These are phyloP conservation scores for Begonia fuchsioides DNA, from an alignment of 306 rosid genomes.

Conservation along the genomic window DNA sequence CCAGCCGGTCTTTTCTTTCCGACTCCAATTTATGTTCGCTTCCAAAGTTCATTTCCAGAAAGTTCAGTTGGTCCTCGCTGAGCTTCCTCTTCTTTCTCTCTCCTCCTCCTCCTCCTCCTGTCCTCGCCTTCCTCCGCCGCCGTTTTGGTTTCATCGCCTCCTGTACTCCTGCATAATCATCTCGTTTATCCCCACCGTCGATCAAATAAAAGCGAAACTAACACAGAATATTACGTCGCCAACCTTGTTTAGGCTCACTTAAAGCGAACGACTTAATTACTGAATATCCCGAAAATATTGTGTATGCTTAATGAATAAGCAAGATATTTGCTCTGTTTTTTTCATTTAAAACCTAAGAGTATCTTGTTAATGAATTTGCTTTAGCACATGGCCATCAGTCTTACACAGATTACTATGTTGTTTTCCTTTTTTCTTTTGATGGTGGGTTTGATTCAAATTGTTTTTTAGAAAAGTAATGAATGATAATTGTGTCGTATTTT, in stretches of 20 bases:
- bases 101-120: slow-evolving; percentile 20
- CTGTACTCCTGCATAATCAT: neutral
- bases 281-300: no score
- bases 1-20: slow-evolving; percentile 55
- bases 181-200: neutral
- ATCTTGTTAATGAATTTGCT: neutral
- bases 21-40: slow-evolving; percentile 78
- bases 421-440: no score
- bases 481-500: no score
- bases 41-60: slow-evolving; percentile 47
- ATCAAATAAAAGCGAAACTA: no score
- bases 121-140: slow-evolving; percentile 58
- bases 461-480: no score
- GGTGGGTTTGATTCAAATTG: no score
- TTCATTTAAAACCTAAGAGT: neutral
- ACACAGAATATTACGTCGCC: neutral
- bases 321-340: no score
- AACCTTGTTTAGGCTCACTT: slow-evolving; percentile 38
- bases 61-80: slow-evolving; percentile 42
- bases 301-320: no score
- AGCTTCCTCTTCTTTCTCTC: slow-evolving; percentile 57
- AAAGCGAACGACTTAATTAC: no score
- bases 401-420: neutral
- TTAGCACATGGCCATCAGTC: neutral
- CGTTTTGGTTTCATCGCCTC: slow-evolving; percentile 52